A percentile compares a stretch with the other conserved stretches of the same genome.
These are phyloP conservation scores for Inosperma sp. DNA, from an alignment of 768 basidiomycete genomes.

Conservation along the genomic window DNA sequence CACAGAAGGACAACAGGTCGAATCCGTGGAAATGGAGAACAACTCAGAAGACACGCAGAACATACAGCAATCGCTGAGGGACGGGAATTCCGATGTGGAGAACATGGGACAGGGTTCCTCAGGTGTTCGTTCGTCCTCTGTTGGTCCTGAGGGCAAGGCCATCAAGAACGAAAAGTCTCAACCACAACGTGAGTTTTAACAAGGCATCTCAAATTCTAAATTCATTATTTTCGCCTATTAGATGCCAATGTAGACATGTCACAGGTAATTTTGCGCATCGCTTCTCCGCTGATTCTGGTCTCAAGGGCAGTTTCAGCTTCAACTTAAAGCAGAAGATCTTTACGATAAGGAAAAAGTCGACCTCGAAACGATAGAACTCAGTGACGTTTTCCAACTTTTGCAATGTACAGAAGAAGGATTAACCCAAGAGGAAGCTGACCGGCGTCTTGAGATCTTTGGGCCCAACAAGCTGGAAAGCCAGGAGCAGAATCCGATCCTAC, in stretches of 20 bases:
- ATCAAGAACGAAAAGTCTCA: not conserved
- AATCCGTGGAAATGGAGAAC: no score
- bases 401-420: slow-evolving; percentile 86
- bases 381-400: slow-evolving; percentile 92
- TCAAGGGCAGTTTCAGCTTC: slow-evolving; percentile 47
- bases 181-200: not conserved
- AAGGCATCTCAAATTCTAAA: not conserved
- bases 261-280: not conserved
- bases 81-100: not conserved
- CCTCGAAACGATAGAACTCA: slow-evolving; percentile 91
- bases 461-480: slow-evolving; percentile 91
- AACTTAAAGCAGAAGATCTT: slow-evolving; percentile 86
- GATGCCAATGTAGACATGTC: slow-evolving; percentile 9
- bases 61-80: not conserved
- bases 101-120: not conserved
- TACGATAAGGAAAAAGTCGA: slow-evolving; percentile 99
- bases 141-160: no score
- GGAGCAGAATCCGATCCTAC: slow-evolving; percentile 88
- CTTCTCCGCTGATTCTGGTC: not conserved
- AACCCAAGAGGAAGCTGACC: slow-evolving; percentile 60
- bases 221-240: not conserved
- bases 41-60: no score
- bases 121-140: not conserved
- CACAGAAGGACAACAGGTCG: no score
- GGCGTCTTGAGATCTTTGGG: slow-evolving; percentile 89